These are phyloP conservation scores for Floccularia luteovirens DNA, from an alignment of 768 basidiomycete genomes.

Conservation along the genomic window DNA sequence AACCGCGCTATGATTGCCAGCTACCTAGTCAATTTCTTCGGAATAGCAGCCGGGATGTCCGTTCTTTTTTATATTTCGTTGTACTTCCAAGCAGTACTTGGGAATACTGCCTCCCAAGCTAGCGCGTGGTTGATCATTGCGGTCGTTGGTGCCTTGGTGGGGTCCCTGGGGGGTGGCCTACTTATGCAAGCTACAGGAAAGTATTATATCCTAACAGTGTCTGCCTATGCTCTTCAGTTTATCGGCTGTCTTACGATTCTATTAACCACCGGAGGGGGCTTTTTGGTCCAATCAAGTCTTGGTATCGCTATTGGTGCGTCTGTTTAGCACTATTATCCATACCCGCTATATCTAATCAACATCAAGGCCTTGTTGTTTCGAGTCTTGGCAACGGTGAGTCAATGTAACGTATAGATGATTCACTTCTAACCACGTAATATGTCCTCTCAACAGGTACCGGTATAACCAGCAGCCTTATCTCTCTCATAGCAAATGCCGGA, in stretches of 20 bases:
- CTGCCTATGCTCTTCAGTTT: constrained; percentile 28
- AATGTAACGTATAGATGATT: not conserved
- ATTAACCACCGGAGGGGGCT: constrained; percentile 33
- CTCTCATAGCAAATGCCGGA: constrained; percentile 58
- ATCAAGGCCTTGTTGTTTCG: constrained; percentile 23
- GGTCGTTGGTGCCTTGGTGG: constrained; percentile 37
- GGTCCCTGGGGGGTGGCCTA: constrained; percentile 44
- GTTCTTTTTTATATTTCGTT: constrained; percentile 47
- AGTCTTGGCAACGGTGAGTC: constrained; percentile 32
- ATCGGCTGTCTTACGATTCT: constrained; percentile 28
- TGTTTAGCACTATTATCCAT: not conserved
- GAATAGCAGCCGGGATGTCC: constrained; percentile 32
- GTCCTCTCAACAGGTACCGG: constrained; percentile 28
- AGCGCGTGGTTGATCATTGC: constrained; percentile 45
- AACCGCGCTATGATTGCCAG: constrained; percentile 41
- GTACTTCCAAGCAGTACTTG: constrained; percentile 51
- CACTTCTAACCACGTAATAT: not conserved
- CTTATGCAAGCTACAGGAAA: constrained; percentile 52
- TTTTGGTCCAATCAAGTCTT: constrained; percentile 23
- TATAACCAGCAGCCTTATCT: constrained; percentile 49
- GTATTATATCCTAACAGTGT: constrained; percentile 43
- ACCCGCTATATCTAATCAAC: not conserved
- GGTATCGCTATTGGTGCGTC: constrained; percentile 34
- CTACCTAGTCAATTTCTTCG: constrained; percentile 56
- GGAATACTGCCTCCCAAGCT: constrained; percentile 36